Base-by-base conservation (phyloP, 106 monocot genomes). In the Dendrobium huoshanense region DNA sequence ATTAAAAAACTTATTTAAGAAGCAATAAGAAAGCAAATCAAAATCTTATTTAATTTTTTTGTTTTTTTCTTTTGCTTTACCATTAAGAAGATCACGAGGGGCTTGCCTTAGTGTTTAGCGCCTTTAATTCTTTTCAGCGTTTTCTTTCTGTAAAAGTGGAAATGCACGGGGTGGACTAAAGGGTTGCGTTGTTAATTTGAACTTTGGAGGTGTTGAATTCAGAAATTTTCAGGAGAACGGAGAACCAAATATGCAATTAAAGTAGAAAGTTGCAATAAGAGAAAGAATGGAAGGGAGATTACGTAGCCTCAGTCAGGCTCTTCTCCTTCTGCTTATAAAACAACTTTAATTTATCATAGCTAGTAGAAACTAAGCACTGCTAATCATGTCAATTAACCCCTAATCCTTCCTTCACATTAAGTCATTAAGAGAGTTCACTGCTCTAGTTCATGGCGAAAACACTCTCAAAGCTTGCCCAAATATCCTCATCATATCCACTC, bases 371-470 rank as follows among this genome's bases (percentile, higher is more conserved):
- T 51, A 51, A 51, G 15, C 15, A 13, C 51, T 15, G 13, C 51
- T 15, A 51, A 51, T 51, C 51, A 51, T 51, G 15, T 51, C 1
- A 15, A 13, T 51, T 51, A 10, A 51, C 51, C 51, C 2, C 15
- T 51, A 51, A 15, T 51, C 64, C 64, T 65, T 72, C 72, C 3
- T 37, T 37, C 37, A 37, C 37, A 37, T 37, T 37, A 37, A 37
- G 37, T 37, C 29, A 15, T 72, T 72, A 72, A 72, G 72, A 44
- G 19, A 41, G 4, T 41, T 22, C 31, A 41, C 44, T 18, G 74
- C 74, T 75, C 17, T 67, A 64, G 51, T 83, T 72, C 77, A 83
- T 73, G 49, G 72, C 41, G 44, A 78, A 83, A 41, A 78, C 77
- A 11, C 78, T 44, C 4, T 78, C 78, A n/a, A 83, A 22, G 61